A percentile compares a stretch with the other conserved stretches of the same genome.
phyloP scores from a whole-genome alignment of 805 yeast species.

The Starmera dryadoides region DNA sequence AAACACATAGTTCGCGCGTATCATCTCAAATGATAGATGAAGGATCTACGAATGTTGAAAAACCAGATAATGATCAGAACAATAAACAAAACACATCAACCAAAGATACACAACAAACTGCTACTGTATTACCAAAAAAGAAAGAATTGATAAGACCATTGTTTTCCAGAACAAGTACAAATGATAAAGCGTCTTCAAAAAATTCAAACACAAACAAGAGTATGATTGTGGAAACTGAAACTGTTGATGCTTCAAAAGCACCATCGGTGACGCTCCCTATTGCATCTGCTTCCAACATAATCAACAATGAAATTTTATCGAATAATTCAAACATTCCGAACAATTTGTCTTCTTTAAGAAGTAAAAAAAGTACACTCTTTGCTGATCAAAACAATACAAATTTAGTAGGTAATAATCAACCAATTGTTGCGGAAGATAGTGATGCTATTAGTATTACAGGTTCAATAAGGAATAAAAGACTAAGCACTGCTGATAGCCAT shows the following conservation, averaged over 20 bases:
- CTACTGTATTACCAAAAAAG: slow-evolving; percentile 6
- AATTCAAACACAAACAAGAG: slow-evolving; percentile 17
- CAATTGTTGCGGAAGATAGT: slow-evolving; percentile 7
- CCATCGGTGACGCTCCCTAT: slow-evolving; percentile 21
- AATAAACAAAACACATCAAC: not conserved
- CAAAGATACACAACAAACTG: not conserved
- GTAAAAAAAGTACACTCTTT: slow-evolving; percentile 28
- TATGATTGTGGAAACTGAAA: slow-evolving; percentile 57
- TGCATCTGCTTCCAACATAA: slow-evolving; percentile 9
- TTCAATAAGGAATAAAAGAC: slow-evolving; percentile 16
- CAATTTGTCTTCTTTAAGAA: slow-evolving; percentile 22
- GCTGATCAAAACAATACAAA: slow-evolving; percentile 12
- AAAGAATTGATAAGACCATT: slow-evolving; percentile 17
- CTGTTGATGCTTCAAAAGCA: slow-evolving; percentile 39
- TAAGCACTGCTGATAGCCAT: slow-evolving; percentile 12
- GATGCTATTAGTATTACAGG: slow-evolving; percentile 18
- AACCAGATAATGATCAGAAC: not conserved
- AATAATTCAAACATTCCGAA: slow-evolving; percentile 20
- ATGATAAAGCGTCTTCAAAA: slow-evolving; percentile 12
- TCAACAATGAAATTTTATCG: slow-evolving; percentile 10
- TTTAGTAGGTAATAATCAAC: slow-evolving; percentile 1
- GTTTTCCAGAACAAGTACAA: slow-evolving; percentile 17
- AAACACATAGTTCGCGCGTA: not conserved
- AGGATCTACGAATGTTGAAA: not conserved
- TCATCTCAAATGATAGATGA: not conserved